Evolutionary conservation across 352 stramenopile species (phyloP).

Genomic region (Phytophthora chlamydospora): DNA sequence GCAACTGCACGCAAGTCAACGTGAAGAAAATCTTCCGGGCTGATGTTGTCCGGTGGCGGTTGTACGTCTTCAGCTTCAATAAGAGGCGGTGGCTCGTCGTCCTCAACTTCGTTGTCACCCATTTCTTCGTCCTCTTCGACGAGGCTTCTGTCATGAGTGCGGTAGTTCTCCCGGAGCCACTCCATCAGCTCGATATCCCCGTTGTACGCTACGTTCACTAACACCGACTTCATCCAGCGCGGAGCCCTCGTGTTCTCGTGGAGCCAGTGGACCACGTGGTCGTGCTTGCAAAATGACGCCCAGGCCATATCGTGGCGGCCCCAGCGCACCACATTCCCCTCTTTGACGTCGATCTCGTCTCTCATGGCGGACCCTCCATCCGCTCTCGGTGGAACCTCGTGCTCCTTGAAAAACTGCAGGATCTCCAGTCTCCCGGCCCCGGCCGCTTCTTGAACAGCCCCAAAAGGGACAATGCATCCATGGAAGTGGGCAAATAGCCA

Average conservation of each 20-base stretch:
- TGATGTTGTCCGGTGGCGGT: too few relatives aligned
- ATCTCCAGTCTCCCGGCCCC: background rate
- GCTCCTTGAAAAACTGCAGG: slow-evolving; percentile 1
- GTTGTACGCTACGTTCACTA: background rate
- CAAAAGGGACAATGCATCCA: slow-evolving; percentile 1
- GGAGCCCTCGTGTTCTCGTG: slow-evolving; percentile 1
- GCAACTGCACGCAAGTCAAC: too few relatives aligned
- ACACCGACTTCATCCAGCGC: background rate
- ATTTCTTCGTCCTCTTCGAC: too few relatives aligned
- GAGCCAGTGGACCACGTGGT: background rate
- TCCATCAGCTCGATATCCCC: slow-evolving; percentile 5
- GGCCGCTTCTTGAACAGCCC: background rate
- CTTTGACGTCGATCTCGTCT: slow-evolving; percentile 1
- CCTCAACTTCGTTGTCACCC: background rate
- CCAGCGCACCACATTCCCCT: slow-evolving; percentile 1
- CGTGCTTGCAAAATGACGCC: background rate
- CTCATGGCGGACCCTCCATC: background rate
- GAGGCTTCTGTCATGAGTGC: background rate
- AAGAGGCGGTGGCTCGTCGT: too few relatives aligned
- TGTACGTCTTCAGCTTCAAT: too few relatives aligned
- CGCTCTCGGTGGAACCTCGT: background rate
- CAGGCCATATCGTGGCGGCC: background rate
- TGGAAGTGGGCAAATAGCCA: slow-evolving; percentile 9
- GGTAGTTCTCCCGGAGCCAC: background rate
- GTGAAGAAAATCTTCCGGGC: too few relatives aligned